Conservation (phyloP, 768 basidiomycete species). For the Xanthoconium stramineum region DNA sequence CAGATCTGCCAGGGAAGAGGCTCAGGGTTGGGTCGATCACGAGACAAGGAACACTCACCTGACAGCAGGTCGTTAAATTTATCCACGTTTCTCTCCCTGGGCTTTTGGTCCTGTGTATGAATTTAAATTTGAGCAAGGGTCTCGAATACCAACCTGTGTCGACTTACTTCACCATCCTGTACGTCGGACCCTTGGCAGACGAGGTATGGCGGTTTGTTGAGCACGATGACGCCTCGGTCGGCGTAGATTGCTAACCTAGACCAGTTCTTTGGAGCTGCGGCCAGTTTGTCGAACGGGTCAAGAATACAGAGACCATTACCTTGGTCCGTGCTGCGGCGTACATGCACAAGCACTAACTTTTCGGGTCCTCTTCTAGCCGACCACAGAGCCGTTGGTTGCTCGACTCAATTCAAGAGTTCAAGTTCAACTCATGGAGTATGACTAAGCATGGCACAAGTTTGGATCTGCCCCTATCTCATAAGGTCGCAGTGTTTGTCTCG, state of each 20-base stretch:
- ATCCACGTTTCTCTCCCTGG: slow-evolving; percentile 24
- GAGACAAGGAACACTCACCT: slow-evolving; percentile 25
- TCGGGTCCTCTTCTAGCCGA: neutral
- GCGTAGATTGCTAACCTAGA: slow-evolving; percentile 43
- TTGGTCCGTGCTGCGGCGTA: slow-evolving; percentile 20
- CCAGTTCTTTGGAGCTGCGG: slow-evolving; percentile 26
- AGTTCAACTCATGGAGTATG: neutral
- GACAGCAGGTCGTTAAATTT: slow-evolving; percentile 37
- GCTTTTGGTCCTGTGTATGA: slow-evolving; percentile 15
- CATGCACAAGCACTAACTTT: slow-evolving; percentile 7
- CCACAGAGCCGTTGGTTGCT: no score
- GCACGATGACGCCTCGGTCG: slow-evolving; percentile 50
- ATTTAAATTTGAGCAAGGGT: neutral
- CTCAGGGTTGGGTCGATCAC: slow-evolving; percentile 1
- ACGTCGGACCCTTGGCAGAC: slow-evolving; percentile 45
- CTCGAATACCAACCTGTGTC: neutral
- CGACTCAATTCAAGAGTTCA: neutral
- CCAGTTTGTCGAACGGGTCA: neutral
- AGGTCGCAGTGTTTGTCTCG: no score
- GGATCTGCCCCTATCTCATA: neutral
- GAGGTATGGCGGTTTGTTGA: slow-evolving; percentile 61
- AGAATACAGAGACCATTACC: slow-evolving; percentile 10
- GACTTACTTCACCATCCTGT: slow-evolving; percentile 22
- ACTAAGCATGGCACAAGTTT: slow-evolving; percentile 9
- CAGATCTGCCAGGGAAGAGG: slow-evolving; percentile 23